A percentile compares a stretch with the other conserved stretches of the same genome.
phyloP scores from a whole-genome alignment of 2,329 filamentous ascomycete genomes.

The Cytospora piceicola region DNA sequence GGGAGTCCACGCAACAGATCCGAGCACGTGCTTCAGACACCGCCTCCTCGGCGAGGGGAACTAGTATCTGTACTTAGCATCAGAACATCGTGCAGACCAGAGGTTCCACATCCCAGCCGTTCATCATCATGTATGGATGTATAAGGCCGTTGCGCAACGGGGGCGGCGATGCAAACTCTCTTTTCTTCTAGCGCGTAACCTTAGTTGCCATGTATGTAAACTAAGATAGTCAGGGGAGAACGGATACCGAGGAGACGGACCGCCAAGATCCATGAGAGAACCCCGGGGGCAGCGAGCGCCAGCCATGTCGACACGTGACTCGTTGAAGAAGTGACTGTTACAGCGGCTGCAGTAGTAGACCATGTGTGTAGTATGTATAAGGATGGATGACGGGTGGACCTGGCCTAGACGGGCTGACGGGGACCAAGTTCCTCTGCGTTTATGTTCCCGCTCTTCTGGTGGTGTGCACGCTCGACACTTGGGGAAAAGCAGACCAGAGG shows the following conservation, averaged over 20 bases:
- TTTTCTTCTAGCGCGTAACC: neutral
- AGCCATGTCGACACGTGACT: neutral
- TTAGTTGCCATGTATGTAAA: neutral
- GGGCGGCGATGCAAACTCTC: neutral
- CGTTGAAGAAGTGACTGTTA: neutral
- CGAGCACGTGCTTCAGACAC: neutral
- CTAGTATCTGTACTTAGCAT: neutral
- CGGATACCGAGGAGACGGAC: neutral
- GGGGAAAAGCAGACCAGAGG: neutral
- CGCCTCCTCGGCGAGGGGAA: neutral
- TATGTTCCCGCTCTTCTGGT: neutral
- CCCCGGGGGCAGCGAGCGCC: neutral
- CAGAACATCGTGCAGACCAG: neutral
- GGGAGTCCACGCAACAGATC: too few relatives aligned
- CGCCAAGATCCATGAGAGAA: too few relatives aligned
- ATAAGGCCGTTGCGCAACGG: neutral
- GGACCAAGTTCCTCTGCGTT: too few relatives aligned
- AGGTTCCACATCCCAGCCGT: neutral
- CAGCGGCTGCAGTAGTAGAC: too few relatives aligned
- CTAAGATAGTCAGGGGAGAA: neutral
- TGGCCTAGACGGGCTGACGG: too few relatives aligned
- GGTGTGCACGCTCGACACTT: neutral
- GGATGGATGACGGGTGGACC: too few relatives aligned
- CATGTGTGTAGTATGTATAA: too few relatives aligned
- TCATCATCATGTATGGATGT: too few relatives aligned